Base-by-base conservation (phyloP, 2,329 filamentous ascomycete species). In the Penicillium crustosum region DNA sequence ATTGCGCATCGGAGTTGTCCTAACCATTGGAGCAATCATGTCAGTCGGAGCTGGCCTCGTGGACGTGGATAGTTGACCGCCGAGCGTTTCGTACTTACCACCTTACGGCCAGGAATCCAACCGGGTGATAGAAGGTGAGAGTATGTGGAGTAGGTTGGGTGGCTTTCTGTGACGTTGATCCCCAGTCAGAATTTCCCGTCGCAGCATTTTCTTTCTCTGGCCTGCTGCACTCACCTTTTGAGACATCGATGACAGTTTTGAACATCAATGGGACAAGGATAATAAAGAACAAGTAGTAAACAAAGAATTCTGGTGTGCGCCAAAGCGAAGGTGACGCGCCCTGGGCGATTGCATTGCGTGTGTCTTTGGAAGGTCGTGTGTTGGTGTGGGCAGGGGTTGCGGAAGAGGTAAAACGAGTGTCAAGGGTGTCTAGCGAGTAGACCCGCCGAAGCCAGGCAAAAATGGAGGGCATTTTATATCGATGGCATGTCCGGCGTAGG, bases 1-100 rank as follows among this genome's bases (percentile, higher is more conserved):
- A 99, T 75, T 99, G 94, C 33, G 83, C 76, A 77, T 99, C 94
- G 39, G 92, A 94, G 62, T 92, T 87, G 77, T 99, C 94, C 89
- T 92, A 61, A 3, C 33, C 21, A 41, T 60, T 55, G 58, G 66
- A 49, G 69, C 59, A 59, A 54, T 39, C 68, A 59, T 42, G 60
- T 67, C 42, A 67, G 62, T 36, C 19, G 29, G 21, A n/a, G n/a
- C 21, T 42, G 39, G 21, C 19, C 19, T 36, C 27, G 10, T 21
- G 15, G 27, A 27, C 25, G n/a, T 33, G 17, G 33, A 17, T 21
- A 17, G 10, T 9, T 33, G 2, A 12, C 10, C 4, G 49, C 17
- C 21, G n/a, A 27, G 27, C 27, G 17, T 39, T 17, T 5, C 17
- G 65, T 67, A 73, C 85, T 68, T 81, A 91, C 89, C 61, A 97